phyloP scores from a whole-genome alignment of 495 filamentous ascomycete genomes.

The Penicillium paxilli region DNA sequence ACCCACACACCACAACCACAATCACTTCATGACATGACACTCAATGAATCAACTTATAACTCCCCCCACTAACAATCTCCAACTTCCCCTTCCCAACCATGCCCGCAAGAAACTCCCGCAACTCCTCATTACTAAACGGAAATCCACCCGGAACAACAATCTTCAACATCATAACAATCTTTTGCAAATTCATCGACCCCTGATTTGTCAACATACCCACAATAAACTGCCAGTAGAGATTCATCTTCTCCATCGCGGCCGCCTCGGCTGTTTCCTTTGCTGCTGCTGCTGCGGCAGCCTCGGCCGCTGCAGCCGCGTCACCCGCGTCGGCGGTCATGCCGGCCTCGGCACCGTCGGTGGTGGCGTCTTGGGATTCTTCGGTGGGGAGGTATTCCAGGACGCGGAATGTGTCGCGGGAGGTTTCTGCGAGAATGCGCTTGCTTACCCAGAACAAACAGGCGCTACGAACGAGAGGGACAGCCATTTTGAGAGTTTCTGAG shows the following conservation, averaged over 20 bases:
- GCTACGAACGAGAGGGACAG: slow-evolving; percentile 68
- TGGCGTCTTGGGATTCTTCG: slow-evolving; percentile 23
- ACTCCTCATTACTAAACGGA: slow-evolving; percentile 72
- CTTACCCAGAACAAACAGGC: slow-evolving; percentile 85
- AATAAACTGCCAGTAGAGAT: slow-evolving; percentile 87
- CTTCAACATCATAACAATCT: slow-evolving; percentile 91
- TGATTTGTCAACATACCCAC: slow-evolving; percentile 93
- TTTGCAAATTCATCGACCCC: slow-evolving; percentile 72
- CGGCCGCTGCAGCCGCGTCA: slow-evolving; percentile 36
- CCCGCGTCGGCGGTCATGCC: slow-evolving; percentile 19
- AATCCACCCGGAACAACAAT: slow-evolving; percentile 87
- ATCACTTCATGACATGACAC: too few relatives aligned
- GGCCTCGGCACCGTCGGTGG: slow-evolving; percentile 5
- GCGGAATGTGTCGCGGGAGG: slow-evolving; percentile 51
- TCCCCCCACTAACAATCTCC: slow-evolving; percentile 69
- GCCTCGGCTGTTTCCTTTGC: slow-evolving; percentile 47
- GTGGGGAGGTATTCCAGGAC: slow-evolving; percentile 64
- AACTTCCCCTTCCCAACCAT: slow-evolving; percentile 72
- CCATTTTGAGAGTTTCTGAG: slow-evolving; percentile 68
- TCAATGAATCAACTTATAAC: slow-evolving; percentile 59
- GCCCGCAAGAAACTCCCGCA: slow-evolving; percentile 73
- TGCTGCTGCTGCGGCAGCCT: slow-evolving; percentile 49
- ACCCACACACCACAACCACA: neutral
- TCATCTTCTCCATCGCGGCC: slow-evolving; percentile 71
- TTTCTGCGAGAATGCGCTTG: slow-evolving; percentile 72